A percentile compares a stretch with the other conserved stretches of the same genome.
phyloP scores from a whole-genome alignment of 805 yeast species.

The Candida xyloterini region DNA sequence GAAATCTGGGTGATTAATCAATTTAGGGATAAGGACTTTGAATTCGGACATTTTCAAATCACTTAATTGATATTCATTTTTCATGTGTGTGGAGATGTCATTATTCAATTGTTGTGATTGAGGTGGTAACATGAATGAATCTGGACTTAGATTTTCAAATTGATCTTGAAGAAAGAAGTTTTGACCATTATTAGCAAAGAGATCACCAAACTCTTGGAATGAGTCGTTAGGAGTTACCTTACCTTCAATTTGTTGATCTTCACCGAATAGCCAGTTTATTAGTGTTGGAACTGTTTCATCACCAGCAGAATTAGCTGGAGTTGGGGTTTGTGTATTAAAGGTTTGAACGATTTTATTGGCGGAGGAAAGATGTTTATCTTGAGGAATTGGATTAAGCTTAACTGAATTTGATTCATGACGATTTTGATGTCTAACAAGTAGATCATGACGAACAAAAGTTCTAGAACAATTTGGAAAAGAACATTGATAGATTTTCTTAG shows the following conservation, averaged over 20 bases:
- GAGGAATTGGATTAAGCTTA: not conserved
- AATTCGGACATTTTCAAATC: slow-evolving; percentile 24
- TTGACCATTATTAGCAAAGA: slow-evolving; percentile 26
- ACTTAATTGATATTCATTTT: slow-evolving; percentile 15
- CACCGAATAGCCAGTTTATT: slow-evolving; percentile 31
- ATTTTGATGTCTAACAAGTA: slow-evolving; percentile 44
- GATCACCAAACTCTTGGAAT: slow-evolving; percentile 24
- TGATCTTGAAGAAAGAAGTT: slow-evolving; percentile 32
- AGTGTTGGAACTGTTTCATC: slow-evolving; percentile 18
- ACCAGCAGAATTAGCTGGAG: not conserved
- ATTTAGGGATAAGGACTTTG: slow-evolving; percentile 25
- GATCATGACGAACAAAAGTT: slow-evolving; percentile 62
- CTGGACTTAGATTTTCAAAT: slow-evolving; percentile 26
- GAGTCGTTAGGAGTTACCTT: slow-evolving; percentile 1
- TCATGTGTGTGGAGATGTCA: slow-evolving; percentile 1
- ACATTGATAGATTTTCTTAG: slow-evolving; percentile 54
- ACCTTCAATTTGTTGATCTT: slow-evolving; percentile 8
- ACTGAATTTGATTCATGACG: slow-evolving; percentile 34
- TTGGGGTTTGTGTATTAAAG: slow-evolving; percentile 11
- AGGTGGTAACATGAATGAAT: slow-evolving; percentile 9
- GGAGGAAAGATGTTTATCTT: slow-evolving; percentile 14
- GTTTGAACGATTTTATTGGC: slow-evolving; percentile 27
- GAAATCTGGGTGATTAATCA: slow-evolving; percentile 30
- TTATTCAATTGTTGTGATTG: not conserved
- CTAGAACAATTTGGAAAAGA: slow-evolving; percentile 45